A percentile compares a stretch with the other conserved stretches of the same genome.
Evolutionary conservation across 78 protist species (phyloP).

Genomic region (Chrysochromulina parva): DNA sequence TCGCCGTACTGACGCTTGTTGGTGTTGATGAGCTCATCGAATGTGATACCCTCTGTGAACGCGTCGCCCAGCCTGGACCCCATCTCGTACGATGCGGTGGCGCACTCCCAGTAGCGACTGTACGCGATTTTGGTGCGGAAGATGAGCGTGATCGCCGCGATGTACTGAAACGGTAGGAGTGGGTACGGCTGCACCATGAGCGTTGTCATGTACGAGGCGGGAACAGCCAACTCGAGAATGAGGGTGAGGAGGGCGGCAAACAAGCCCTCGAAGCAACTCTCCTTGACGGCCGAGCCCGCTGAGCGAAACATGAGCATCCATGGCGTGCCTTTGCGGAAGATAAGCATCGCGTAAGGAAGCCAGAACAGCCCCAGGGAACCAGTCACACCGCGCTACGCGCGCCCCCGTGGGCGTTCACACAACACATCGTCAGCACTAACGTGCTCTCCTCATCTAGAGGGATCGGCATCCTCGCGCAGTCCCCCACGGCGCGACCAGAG

Average conservation of each 20-base stretch:
- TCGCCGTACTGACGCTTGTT: not conserved
- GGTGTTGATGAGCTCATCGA: not conserved
- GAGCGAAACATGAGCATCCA: not conserved
- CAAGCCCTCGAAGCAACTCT: not conserved
- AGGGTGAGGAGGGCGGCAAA: not conserved
- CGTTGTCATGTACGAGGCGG: not conserved
- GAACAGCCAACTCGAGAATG: not conserved
- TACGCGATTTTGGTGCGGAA: conserved; percentile 4
- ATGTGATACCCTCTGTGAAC: not conserved
- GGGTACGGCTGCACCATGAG: not conserved
- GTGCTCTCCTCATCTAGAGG: too few relatives aligned
- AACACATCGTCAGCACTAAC: too few relatives aligned
- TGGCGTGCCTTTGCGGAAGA: not conserved
- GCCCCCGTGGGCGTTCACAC: too few relatives aligned
- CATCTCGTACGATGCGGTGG: not conserved
- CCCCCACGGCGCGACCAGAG: too few relatives aligned
- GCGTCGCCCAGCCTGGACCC: not conserved
- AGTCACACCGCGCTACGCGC: too few relatives aligned
- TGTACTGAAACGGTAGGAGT: not conserved
- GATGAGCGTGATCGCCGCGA: not conserved
- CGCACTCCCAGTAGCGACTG: conserved; percentile 5
- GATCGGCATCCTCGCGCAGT: too few relatives aligned
- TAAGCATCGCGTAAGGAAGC: not conserved
- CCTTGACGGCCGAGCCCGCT: not conserved
- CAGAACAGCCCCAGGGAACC: too few relatives aligned